These are phyloP conservation scores for Calonectria pauciramosa DNA, from an alignment of 2,329 filamentous ascomycete genomes.

Conservation along the genomic window DNA sequence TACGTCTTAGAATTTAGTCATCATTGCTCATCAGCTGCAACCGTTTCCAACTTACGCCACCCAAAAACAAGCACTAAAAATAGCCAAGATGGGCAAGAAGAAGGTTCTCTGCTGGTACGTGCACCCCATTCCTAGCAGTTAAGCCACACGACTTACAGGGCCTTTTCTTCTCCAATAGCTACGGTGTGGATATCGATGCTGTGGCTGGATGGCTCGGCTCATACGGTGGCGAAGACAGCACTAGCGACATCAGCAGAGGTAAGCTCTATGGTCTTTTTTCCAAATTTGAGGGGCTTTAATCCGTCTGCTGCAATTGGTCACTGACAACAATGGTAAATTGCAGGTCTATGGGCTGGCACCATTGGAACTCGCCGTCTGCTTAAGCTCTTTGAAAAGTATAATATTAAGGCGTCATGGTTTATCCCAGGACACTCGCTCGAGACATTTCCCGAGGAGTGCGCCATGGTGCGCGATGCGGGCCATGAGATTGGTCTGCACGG, in stretches of 20 bases:
- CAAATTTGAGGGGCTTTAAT: conserved; percentile 62
- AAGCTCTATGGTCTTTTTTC: conserved; percentile 41
- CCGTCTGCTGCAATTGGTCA: too few relatives aligned
- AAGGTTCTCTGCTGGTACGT: conserved; percentile 49
- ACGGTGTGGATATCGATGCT: conserved; percentile 82
- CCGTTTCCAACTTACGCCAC: background rate
- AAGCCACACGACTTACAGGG: background rate
- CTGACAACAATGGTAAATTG: background rate
- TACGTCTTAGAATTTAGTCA: conserved; percentile 4
- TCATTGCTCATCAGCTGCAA: background rate
- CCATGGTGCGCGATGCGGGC: conserved; percentile 59
- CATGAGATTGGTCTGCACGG: conserved; percentile 73
- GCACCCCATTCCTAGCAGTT: background rate
- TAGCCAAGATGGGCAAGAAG: conserved; percentile 51
- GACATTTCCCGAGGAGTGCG: conserved; percentile 62
- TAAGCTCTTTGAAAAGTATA: conserved; percentile 79
- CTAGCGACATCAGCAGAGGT: conserved; percentile 80
- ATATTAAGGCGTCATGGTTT: conserved; percentile 75
- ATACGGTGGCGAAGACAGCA: conserved; percentile 82
- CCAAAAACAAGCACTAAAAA: background rate
- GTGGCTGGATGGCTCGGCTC: conserved; percentile 84
- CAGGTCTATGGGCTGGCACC: conserved; percentile 68
- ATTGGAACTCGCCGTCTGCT: conserved; percentile 75
- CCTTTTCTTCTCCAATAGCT: conserved; percentile 52
- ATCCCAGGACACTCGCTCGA: conserved; percentile 64